Conservation (phyloP, 2,329 filamentous ascomycete species). For the Botrytis deweyae region DNA sequence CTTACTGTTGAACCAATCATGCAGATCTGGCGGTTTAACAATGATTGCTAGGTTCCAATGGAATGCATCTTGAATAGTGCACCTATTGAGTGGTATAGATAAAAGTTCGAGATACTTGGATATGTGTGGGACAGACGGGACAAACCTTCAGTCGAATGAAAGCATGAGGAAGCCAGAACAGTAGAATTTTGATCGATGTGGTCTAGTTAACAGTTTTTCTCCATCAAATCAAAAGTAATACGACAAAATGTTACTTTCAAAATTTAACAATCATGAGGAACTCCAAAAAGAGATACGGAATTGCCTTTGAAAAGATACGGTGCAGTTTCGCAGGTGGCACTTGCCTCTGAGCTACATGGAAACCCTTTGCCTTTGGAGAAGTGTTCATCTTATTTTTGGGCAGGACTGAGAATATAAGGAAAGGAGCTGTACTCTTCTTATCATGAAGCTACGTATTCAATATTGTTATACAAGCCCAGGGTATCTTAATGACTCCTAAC, state of each 20-base stretch:
- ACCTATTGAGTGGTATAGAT: background rate
- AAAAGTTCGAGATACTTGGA: background rate
- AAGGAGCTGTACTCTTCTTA: background rate
- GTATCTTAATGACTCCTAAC: constrained; percentile 9
- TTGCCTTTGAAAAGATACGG: background rate
- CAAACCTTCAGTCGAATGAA: background rate
- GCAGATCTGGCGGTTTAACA: background rate
- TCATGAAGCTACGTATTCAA: background rate
- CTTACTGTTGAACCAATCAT: background rate
- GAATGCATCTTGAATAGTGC: too few relatives aligned
- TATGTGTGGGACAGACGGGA: background rate
- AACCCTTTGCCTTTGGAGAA: background rate
- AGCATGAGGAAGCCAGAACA: background rate
- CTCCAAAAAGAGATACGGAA: background rate
- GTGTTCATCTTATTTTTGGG: background rate
- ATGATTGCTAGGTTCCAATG: background rate
- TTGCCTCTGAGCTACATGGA: background rate
- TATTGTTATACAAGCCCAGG: constrained; percentile 8
- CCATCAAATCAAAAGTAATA: background rate
- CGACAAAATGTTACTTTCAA: background rate
- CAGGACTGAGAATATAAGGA: background rate
- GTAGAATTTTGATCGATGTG: background rate
- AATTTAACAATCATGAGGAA: background rate
- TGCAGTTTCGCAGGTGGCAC: background rate
- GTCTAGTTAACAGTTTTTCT: background rate